Evolutionary conservation across 1,139 yeast genomes (phyloP).

Genomic region (Hansenula sp.): DNA sequence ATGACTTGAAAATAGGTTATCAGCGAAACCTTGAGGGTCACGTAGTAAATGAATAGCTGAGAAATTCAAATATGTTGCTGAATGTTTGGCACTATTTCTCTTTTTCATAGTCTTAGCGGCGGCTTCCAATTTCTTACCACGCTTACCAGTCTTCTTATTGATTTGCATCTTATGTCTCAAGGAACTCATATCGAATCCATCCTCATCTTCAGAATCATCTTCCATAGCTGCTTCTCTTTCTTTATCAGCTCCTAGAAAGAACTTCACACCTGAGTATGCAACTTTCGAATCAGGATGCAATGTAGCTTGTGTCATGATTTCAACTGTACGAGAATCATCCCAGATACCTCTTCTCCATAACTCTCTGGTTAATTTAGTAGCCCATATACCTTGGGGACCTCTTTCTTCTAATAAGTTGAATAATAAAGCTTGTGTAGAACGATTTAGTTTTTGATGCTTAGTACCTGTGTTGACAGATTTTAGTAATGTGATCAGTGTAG

Average conservation of each 20-base stretch:
- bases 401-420: conserved; percentile 80
- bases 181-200: conserved; percentile 62
- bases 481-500: conserved; percentile 70
- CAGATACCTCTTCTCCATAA: conserved; percentile 97
- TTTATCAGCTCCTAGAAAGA: conserved; percentile 91
- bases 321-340: conserved; percentile 96
- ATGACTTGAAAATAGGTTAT: conserved; percentile 68
- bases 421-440: conserved; percentile 85
- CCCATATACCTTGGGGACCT: conserved; percentile 89
- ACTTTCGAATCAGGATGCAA: conserved; percentile 84
- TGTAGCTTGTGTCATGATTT: conserved; percentile 95
- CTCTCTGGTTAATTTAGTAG: conserved; percentile 90
- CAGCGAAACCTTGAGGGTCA: conserved; percentile 98
- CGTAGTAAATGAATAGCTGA: conserved; percentile 90
- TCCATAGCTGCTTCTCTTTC: conserved; percentile 88
- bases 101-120: conserved; percentile 69
- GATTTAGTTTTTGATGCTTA: conserved; percentile 81
- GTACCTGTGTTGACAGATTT: conserved; percentile 82
- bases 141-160: conserved; percentile 77
- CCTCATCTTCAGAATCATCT: conserved; percentile 70
- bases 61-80: conserved; percentile 82
- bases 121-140: conserved; percentile 71
- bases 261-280: conserved; percentile 83
- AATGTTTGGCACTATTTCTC: conserved; percentile 48
- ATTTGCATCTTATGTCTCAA: conserved; percentile 78